Evolutionary conservation across 2,329 filamentous ascomycete genomes (phyloP), one percentile per base, ranked within the genome.

Genomic region (Sarocladiaceae sp.): DNA sequence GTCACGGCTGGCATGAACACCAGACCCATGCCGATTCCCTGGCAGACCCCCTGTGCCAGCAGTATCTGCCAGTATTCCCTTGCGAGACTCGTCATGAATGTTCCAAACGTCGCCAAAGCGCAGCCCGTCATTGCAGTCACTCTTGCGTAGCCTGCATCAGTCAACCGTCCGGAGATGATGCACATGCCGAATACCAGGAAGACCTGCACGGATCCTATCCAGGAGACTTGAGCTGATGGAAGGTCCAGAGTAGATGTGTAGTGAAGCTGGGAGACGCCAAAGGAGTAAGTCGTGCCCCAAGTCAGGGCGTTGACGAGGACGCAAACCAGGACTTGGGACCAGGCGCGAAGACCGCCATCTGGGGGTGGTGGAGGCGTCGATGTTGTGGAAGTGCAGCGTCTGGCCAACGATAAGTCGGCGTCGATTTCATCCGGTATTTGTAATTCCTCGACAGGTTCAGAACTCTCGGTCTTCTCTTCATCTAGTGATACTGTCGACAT

Each of bases 1-100:
- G 82, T 78, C 25, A 86, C 72, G 23, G 77, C 74, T 2, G 83
- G 78, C 54, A 82, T 75, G 63, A 81, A 85, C 31, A 83, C 66
- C 52, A 78, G 71, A 13, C 81, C 82, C 31, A 77, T 71, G 3
- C 80, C 81, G 7, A 79, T 55, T 1, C 77, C 78, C 3, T 72
- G 67, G 54, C 75, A 75, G 28, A 80, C 52, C 15, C 79, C 80
- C 60, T 83, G 80, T 1, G 76, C 67, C 12, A 83, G 66, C 33
- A 82, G 66, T 36, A 82, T 69, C 57, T 80, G 75, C 73, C 73
- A 80, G 64, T 80, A 80, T 48, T 64, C 57, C 6, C 60, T 69
- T 37, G 65, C 67, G 4, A 76, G 55, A 53, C 73, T 75, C 2
- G 72, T 76, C 64, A 73, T 71, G 57, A 82, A 73, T 12, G 74